Percentiles rank a stretch among this genome's conserved stretches.
phyloP scores from a whole-genome alignment of 345 rosid species.

The Eutrema japonicum region DNA sequence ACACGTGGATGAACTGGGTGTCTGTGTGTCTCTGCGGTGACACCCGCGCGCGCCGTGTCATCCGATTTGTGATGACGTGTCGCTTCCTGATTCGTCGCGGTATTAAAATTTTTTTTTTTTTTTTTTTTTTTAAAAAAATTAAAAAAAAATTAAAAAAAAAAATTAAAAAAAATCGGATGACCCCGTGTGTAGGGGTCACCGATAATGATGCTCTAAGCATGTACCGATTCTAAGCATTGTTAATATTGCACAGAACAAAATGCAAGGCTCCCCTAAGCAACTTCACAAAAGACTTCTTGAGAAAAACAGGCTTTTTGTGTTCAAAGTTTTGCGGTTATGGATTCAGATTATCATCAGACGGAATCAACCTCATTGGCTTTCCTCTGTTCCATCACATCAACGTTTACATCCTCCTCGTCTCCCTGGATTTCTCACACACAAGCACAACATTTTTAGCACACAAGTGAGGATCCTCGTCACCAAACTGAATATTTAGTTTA shows the following conservation, averaged over 20 bases:
- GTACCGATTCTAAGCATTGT: constrained; percentile 7
- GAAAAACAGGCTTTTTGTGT: not conserved
- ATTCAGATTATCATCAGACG: constrained; percentile 25
- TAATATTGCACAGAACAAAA: constrained; percentile 20
- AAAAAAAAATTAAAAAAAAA: no score
- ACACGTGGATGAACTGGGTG: no score
- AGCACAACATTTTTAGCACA: not conserved
- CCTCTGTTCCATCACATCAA: constrained; percentile 27
- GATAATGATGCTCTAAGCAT: no score
- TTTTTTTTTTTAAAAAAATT: no score
- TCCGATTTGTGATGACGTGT: no score
- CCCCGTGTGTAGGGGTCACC: no score
- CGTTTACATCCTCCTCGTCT: constrained; percentile 50
- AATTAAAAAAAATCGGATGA: no score
- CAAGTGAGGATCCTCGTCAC: not conserved
- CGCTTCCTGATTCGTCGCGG: no score
- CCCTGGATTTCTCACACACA: constrained; percentile 32
- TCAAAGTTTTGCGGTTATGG: not conserved
- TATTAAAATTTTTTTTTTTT: no score
- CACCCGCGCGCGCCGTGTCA: no score
- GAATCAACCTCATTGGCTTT: constrained; percentile 32
- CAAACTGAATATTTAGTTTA: not conserved
- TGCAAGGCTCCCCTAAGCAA: not conserved
- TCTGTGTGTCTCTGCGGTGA: no score
- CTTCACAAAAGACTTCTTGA: constrained; percentile 3